Evolutionary conservation across 129 eudicot genomes (phyloP).

Genomic region (sunflower (Helianthus annuus)): DNA sequence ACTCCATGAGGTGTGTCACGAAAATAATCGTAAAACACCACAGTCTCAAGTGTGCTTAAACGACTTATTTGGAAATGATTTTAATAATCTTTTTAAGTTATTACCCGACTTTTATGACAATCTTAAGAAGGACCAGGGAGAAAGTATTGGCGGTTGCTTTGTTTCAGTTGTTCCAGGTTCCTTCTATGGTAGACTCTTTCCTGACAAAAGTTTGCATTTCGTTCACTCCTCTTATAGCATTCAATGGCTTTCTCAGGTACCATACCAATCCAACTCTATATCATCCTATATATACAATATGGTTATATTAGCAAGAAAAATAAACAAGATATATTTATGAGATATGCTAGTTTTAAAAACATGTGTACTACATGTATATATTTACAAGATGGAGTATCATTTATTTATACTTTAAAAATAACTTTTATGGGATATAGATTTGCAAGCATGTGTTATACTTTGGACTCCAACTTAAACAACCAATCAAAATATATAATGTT

Average conservation of each 20-base stretch:
- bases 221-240: conserved; percentile 5
- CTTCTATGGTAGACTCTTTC: not conserved
- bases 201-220: not conserved
- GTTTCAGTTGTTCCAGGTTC: not conserved
- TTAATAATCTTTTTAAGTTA: conserved; percentile 17
- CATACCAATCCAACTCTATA: too few species aligned
- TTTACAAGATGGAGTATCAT: too few species aligned
- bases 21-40: conserved; percentile 11
- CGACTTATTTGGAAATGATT: conserved; percentile 7
- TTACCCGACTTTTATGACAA: conserved; percentile 6
- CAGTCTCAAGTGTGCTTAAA: conserved; percentile 7
- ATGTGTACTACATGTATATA: too few species aligned
- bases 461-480: too few species aligned
- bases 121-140: conserved; percentile 4
- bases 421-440: too few species aligned
- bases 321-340: too few species aligned
- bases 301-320: too few species aligned
- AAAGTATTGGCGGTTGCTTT: not conserved
- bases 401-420: too few species aligned
- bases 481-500: too few species aligned
- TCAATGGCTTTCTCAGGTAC: conserved; percentile 12
- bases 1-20: not conserved
- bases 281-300: too few species aligned
- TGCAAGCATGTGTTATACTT: too few species aligned
- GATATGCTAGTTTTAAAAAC: too few species aligned